Conservation (phyloP, 1,284 basidiomycete species). For the Pulveroboletus sp. region DNA sequence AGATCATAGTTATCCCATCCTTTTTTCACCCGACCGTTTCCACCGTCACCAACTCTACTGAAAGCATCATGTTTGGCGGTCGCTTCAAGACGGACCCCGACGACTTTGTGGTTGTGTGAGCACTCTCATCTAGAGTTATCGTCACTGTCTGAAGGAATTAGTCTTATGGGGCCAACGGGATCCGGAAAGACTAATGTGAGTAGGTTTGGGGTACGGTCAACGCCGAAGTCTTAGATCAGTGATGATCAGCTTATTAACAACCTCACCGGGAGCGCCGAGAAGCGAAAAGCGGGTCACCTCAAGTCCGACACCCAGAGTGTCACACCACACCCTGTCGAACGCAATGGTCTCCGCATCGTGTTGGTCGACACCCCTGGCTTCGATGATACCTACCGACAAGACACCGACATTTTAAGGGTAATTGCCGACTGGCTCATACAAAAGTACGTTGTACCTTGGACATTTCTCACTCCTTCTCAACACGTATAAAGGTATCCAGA, state of each 20-base stretch:
- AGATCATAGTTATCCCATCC: neutral
- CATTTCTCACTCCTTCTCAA: neutral
- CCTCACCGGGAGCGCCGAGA: conserved; percentile 5
- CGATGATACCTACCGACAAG: conserved; percentile 27
- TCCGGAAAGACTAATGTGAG: conserved; percentile 29
- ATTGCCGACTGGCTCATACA: conserved; percentile 31
- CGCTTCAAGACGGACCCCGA: conserved; percentile 9
- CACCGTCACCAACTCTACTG: neutral
- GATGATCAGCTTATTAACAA: conserved; percentile 21
- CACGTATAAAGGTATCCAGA: conserved; percentile 14
- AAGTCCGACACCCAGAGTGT: conserved; percentile 18
- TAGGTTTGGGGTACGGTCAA: neutral
- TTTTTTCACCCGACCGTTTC: neutral
- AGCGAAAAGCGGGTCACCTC: neutral
- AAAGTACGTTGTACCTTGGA: conserved; percentile 12
- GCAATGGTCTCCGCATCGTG: conserved; percentile 7
- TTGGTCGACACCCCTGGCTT: conserved; percentile 34
- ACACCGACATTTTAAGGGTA: conserved; percentile 26
- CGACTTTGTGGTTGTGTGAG: conserved; percentile 20
- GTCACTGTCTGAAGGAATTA: conserved; percentile 9
- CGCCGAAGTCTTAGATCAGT: neutral
- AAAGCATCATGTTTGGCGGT: conserved; percentile 1
- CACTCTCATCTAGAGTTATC: neutral
- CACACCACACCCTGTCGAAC: neutral
- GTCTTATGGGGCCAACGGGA: conserved; percentile 25